phyloP scores from a whole-genome alignment of 2,329 filamentous ascomycete species.

The Cladosporium sp. region DNA sequence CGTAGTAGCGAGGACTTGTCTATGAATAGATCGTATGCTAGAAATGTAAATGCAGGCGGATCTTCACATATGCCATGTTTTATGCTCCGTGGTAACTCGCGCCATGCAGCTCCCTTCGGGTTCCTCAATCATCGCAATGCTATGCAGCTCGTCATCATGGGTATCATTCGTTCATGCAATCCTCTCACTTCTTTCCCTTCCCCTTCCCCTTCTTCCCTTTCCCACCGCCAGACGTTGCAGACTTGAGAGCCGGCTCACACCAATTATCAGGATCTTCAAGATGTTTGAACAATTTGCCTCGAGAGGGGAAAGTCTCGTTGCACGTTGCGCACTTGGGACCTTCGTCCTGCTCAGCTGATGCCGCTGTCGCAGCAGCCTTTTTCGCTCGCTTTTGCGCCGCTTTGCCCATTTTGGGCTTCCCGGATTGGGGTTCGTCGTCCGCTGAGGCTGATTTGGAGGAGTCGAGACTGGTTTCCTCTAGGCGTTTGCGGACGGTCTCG shows the following conservation, averaged over 20 bases:
- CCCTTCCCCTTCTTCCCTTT: slow-evolving; percentile 36
- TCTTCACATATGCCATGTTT: not conserved
- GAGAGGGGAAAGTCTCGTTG: slow-evolving; percentile 73
- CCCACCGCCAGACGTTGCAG: slow-evolving; percentile 25
- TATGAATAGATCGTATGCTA: not conserved
- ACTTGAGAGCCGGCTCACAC: slow-evolving; percentile 60
- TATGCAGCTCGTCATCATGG: slow-evolving; percentile 8
- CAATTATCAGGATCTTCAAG: slow-evolving; percentile 62
- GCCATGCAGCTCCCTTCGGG: not conserved
- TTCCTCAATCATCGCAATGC: not conserved
- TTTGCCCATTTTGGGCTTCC: slow-evolving; percentile 46
- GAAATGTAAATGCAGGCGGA: not conserved
- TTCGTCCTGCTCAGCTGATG: slow-evolving; percentile 35
- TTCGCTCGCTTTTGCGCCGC: slow-evolving; percentile 51
- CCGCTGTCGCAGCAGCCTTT: slow-evolving; percentile 47
- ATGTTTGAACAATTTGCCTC: slow-evolving; percentile 72
- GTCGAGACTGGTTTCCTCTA: slow-evolving; percentile 38
- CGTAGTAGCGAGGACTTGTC: not conserved
- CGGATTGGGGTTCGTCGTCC: slow-evolving; percentile 25
- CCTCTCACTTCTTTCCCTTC: slow-evolving; percentile 33
- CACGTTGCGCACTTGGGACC: slow-evolving; percentile 76
- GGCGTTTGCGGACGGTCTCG: slow-evolving; percentile 42
- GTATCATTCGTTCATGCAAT: slow-evolving; percentile 11
- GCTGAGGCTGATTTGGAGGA: slow-evolving; percentile 21
- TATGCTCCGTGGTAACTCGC: too few relatives aligned